A percentile compares a stretch with the other conserved stretches of the same genome.
phyloP scores from a whole-genome alignment of 345 rosid species.

The Acer yangbiense region DNA sequence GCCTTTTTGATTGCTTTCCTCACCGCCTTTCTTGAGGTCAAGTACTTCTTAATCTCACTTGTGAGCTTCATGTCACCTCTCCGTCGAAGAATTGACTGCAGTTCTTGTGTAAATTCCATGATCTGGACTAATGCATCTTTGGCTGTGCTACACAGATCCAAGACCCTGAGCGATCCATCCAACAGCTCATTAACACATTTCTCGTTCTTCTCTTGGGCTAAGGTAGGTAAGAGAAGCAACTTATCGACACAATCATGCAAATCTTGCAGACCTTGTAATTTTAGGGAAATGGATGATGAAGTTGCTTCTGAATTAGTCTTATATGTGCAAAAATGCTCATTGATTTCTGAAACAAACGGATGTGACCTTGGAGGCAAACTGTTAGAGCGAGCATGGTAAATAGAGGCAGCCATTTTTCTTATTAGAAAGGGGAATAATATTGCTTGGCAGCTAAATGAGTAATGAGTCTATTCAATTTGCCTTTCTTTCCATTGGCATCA shows the following conservation, averaged over 20 bases:
- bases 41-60: slow-evolving; percentile 33
- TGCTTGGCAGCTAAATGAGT: background rate
- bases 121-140: slow-evolving; percentile 35
- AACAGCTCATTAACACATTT: background rate
- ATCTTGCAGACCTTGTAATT: slow-evolving; percentile 31
- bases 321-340: slow-evolving; percentile 32
- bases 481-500: background rate
- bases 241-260: slow-evolving; percentile 38
- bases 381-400: slow-evolving; percentile 49
- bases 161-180: slow-evolving; percentile 27
- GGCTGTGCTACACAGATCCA: slow-evolving; percentile 29
- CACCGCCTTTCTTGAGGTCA: slow-evolving; percentile 40
- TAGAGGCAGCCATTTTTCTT: slow-evolving; percentile 28
- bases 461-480: slow-evolving; percentile 1
- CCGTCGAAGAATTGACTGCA: slow-evolving; percentile 33
- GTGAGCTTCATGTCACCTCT: slow-evolving; percentile 15
- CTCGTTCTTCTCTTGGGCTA: background rate
- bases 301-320: slow-evolving; percentile 5
- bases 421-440: background rate
- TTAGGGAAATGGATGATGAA: slow-evolving; percentile 12
- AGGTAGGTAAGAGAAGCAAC: background rate
- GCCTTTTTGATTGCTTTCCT: slow-evolving; percentile 46
- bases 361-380: slow-evolving; percentile 49
- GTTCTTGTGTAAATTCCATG: slow-evolving; percentile 29
- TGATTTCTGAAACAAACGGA: slow-evolving; percentile 37